phyloP scores from a whole-genome alignment of 805 yeast genomes.

The Starmerella geochares region DNA sequence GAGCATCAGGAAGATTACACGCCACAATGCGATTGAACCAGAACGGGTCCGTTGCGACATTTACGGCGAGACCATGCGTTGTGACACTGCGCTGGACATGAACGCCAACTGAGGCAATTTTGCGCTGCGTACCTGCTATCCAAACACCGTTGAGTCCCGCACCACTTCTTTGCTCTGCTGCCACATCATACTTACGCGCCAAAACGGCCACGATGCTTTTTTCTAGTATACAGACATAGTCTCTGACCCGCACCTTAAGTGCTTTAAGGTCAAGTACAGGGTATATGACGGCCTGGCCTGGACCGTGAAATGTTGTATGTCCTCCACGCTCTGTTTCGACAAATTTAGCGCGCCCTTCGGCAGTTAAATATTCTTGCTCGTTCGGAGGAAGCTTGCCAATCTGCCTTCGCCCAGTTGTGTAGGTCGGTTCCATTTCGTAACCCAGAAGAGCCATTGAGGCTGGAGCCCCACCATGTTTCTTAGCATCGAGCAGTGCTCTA shows the following conservation, averaged over 20 bases:
- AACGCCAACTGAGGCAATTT: constrained; percentile 84
- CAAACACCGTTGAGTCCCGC: constrained; percentile 77
- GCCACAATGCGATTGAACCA: constrained; percentile 64
- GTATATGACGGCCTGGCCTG: constrained; percentile 85
- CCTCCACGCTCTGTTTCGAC: constrained; percentile 88
- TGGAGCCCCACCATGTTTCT: constrained; percentile 8
- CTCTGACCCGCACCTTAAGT: constrained; percentile 50
- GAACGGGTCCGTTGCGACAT: constrained; percentile 60
- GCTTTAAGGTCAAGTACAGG: constrained; percentile 61
- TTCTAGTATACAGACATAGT: constrained; percentile 58
- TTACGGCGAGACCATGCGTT: constrained; percentile 81
- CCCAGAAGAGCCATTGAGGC: constrained; percentile 60
- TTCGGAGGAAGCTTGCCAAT: constrained; percentile 38
- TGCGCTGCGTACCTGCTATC: constrained; percentile 43
- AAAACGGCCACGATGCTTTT: constrained; percentile 45
- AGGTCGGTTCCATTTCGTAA: constrained; percentile 66
- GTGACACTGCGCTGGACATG: constrained; percentile 76
- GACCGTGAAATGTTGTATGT: constrained; percentile 91
- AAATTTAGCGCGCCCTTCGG: constrained; percentile 39
- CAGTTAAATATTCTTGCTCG: constrained; percentile 26
- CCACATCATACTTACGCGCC: constrained; percentile 33
- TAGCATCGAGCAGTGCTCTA: constrained; percentile 23
- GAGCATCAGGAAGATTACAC: constrained; percentile 73
- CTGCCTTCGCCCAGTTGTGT: constrained; percentile 86
- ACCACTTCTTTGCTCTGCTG: constrained; percentile 42